These are phyloP conservation scores for Candida corydali DNA, from an alignment of 805 yeast genomes.

Conservation along the genomic window DNA sequence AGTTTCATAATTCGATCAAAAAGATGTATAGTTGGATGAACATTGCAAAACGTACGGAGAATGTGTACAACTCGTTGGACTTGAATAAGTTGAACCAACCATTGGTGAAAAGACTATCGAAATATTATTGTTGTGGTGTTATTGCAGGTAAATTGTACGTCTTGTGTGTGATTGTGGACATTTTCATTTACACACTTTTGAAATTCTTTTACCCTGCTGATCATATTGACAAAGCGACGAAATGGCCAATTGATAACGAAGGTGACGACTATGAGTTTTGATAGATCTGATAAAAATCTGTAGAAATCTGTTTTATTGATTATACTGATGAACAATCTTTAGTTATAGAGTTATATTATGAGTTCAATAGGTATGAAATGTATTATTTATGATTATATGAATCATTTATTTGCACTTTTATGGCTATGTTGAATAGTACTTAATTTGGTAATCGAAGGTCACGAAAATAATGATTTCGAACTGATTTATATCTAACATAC, in stretches of 20 bases:
- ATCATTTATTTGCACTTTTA: too few species aligned
- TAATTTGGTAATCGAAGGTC: background rate
- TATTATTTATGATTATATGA: too few species aligned
- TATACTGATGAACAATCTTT: too few species aligned
- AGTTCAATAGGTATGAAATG: too few species aligned
- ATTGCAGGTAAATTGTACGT: conserved; percentile 87
- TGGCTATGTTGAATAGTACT: too few species aligned
- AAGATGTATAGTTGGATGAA: conserved; percentile 90
- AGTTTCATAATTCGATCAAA: conserved; percentile 73
- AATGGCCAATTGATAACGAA: conserved; percentile 91
- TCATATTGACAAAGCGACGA: conserved; percentile 67
- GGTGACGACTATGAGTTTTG: too few species aligned
- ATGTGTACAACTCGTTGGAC: conserved; percentile 60
- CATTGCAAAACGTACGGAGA: conserved; percentile 81
- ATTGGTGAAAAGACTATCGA: conserved; percentile 54
- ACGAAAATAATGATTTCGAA: conserved; percentile 1
- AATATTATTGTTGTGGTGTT: conserved; percentile 66
- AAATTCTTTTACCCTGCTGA: conserved; percentile 68
- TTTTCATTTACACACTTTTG: conserved; percentile 55
- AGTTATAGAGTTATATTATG: too few species aligned
- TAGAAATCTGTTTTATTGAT: too few species aligned
- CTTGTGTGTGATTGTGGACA: conserved; percentile 77
- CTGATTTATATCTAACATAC: background rate
- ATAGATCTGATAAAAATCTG: too few species aligned
- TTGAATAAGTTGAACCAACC: conserved; percentile 44